Conservation (phyloP, 2,329 filamentous ascomycete genomes). For the Lasiodiplodia hormozganensis region DNA sequence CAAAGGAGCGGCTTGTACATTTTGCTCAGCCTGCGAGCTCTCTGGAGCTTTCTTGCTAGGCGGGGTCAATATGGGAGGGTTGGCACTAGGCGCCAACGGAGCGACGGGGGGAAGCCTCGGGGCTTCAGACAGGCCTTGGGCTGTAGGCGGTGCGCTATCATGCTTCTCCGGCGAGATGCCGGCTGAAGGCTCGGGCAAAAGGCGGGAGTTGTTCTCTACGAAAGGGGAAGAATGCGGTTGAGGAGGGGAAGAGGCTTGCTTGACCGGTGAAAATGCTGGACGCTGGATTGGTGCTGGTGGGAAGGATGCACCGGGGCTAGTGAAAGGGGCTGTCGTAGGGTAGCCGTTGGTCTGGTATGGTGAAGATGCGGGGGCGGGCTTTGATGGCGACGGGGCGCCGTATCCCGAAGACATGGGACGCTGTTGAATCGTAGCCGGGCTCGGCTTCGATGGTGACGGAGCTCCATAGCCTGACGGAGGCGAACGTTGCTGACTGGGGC, state of each 20-base stretch:
- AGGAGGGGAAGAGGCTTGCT: conserved; percentile 47
- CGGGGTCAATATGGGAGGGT: conserved; percentile 65
- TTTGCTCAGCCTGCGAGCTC: conserved; percentile 21
- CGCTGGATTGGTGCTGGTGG: conserved; percentile 43
- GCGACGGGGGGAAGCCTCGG: conserved; percentile 65
- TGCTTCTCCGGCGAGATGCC: conserved; percentile 58
- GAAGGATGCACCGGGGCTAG: conserved; percentile 56
- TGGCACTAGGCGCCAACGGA: conserved; percentile 64
- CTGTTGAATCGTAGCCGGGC: conserved; percentile 47
- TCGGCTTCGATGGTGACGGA: conserved; percentile 30
- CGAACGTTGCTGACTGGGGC: conserved; percentile 47
- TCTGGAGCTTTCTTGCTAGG: conserved; percentile 61
- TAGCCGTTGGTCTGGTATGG: conserved; percentile 43
- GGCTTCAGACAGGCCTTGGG: conserved; percentile 43
- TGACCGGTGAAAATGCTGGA: conserved; percentile 47
- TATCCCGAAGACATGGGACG: conserved; percentile 51
- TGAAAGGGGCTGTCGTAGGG: conserved; percentile 42
- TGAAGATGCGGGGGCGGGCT: conserved; percentile 44
- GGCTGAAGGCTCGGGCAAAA: conserved; percentile 45
- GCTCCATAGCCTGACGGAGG: conserved; percentile 38
- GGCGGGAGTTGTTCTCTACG: conserved; percentile 34
- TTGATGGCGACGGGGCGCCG: conserved; percentile 40
- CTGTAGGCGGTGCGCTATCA: conserved; percentile 43
- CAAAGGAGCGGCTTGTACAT: neutral
- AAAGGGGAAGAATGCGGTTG: conserved; percentile 40